phyloP scores from a whole-genome alignment of 2,329 filamentous ascomycete species.

The Fusarium duplospermum region DNA sequence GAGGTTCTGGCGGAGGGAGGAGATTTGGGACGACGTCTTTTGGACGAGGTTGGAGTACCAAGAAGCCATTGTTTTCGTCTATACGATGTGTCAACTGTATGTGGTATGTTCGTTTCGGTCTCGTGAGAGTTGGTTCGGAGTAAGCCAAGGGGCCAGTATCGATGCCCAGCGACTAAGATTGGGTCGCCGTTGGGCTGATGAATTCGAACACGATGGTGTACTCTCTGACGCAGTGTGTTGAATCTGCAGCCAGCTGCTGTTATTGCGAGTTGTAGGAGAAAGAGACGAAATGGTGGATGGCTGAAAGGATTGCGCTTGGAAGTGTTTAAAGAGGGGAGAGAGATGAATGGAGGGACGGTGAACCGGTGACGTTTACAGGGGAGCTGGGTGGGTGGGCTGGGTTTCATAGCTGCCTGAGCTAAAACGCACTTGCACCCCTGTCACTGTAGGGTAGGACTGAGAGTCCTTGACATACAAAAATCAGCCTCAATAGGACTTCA shows the following conservation, averaged over 20 bases:
- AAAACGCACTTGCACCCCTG: slow-evolving; percentile 26
- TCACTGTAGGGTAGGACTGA: background rate
- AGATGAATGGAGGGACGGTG: slow-evolving; percentile 20
- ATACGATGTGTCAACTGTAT: background rate
- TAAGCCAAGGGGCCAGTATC: slow-evolving; percentile 3
- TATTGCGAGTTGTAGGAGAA: background rate
- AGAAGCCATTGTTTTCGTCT: slow-evolving; percentile 68
- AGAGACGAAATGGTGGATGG: background rate
- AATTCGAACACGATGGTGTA: background rate
- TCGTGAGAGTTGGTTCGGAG: background rate
- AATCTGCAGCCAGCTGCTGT: slow-evolving; percentile 33
- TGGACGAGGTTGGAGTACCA: slow-evolving; percentile 83
- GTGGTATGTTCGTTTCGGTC: background rate
- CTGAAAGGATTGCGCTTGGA: slow-evolving; percentile 11
- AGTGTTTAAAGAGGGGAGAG: slow-evolving; percentile 29
- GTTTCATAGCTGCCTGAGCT: slow-evolving; percentile 45
- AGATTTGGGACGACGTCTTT: slow-evolving; percentile 73
- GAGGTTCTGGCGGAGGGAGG: slow-evolving; percentile 75
- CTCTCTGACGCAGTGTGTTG: background rate
- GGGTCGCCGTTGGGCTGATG: background rate
- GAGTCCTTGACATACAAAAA: background rate
- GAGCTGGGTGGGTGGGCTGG: slow-evolving; percentile 25
- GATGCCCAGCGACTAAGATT: background rate
- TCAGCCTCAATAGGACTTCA: background rate
- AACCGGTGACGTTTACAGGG: slow-evolving; percentile 42